Evolutionary conservation across 306 rosid species (phyloP).

Genomic region (Rosa rugosa): DNA sequence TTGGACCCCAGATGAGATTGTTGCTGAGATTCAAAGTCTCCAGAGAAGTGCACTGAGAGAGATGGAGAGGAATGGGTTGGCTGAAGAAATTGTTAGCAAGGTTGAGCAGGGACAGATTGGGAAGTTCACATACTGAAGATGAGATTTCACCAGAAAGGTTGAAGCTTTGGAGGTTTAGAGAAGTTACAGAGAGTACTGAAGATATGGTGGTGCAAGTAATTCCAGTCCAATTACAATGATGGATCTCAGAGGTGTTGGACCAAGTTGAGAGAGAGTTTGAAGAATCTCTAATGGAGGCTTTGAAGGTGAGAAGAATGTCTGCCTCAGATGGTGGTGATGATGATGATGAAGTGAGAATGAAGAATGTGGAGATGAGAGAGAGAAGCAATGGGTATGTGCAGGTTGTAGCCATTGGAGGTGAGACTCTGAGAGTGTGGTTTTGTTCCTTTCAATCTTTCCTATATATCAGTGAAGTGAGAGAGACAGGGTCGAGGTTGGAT

Average conservation of each 20-base stretch:
- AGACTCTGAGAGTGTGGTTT: conserved; percentile 33
- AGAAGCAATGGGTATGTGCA: conserved; percentile 53
- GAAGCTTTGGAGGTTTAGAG: conserved; percentile 63
- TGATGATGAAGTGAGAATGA: conserved; percentile 43
- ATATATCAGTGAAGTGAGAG: conserved; percentile 31
- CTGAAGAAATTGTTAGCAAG: conserved; percentile 80
- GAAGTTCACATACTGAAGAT: conserved; percentile 64
- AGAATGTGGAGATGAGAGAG: conserved; percentile 31
- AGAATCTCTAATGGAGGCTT: conserved; percentile 66
- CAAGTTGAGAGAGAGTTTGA: conserved; percentile 61
- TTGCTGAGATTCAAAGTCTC: conserved; percentile 79
- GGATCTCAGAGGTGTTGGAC: conserved; percentile 61
- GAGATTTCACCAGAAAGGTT: conserved; percentile 92
- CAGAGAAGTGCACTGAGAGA: conserved; percentile 67
- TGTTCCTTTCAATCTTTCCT: conserved; percentile 18
- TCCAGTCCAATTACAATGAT: conserved; percentile 85
- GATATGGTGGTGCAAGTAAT: conserved; percentile 50
- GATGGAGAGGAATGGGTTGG: conserved; percentile 95
- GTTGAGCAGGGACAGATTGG: conserved; percentile 56
- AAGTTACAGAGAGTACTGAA: conserved; percentile 51
- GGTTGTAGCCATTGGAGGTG: conserved; percentile 57
- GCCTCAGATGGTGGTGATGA: conserved; percentile 51
- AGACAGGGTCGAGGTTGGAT: conserved; percentile 6
- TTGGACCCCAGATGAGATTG: conserved; percentile 91
- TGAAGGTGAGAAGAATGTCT: conserved; percentile 68